These are phyloP conservation scores for Stagonosporopsis tanaceti DNA, from an alignment of 2,329 filamentous ascomycete genomes.

Conservation along the genomic window DNA sequence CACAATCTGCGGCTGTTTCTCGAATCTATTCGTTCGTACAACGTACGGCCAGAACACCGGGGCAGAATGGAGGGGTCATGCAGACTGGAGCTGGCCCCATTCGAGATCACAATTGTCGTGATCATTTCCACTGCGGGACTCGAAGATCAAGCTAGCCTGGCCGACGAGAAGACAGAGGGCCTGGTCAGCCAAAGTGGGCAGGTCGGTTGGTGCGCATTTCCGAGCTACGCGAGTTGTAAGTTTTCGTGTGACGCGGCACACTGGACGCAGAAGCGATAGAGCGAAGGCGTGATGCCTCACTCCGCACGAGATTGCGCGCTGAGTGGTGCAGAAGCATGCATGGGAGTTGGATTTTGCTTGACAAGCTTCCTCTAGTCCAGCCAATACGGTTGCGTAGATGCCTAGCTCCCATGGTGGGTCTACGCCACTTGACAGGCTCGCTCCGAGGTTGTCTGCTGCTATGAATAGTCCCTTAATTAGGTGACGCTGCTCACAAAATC, in stretches of 20 bases:
- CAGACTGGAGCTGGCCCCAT: conserved; percentile 34
- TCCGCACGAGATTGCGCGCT: conserved; percentile 37
- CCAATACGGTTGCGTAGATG: conserved; percentile 40
- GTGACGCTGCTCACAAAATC: conserved; percentile 24
- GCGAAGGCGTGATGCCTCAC: conserved; percentile 31
- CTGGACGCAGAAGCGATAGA: conserved; percentile 43
- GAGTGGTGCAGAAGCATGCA: conserved; percentile 40
- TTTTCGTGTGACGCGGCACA: conserved; percentile 40
- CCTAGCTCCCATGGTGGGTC: conserved; percentile 32
- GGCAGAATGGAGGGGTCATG: conserved; percentile 23
- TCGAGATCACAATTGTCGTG: conserved; percentile 35
- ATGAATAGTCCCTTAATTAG: conserved; percentile 48
- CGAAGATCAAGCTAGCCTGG: conserved; percentile 32
- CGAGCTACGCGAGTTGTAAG: conserved; percentile 32
- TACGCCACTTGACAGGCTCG: conserved; percentile 27
- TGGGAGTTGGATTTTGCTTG: conserved; percentile 44
- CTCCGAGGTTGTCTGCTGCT: conserved; percentile 35
- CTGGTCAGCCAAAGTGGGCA: conserved; percentile 41
- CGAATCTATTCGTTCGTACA: conserved; percentile 33
- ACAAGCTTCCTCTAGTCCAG: conserved; percentile 47
- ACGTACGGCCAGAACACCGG: conserved; percentile 32
- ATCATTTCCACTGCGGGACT: conserved; percentile 45
- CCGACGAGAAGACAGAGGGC: conserved; percentile 34
- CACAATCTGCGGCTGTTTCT: conserved; percentile 28
- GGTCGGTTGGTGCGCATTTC: conserved; percentile 40